Base-by-base conservation (phyloP, 164 flowering plant genomes). In the Cinnamomum chago region DNA sequence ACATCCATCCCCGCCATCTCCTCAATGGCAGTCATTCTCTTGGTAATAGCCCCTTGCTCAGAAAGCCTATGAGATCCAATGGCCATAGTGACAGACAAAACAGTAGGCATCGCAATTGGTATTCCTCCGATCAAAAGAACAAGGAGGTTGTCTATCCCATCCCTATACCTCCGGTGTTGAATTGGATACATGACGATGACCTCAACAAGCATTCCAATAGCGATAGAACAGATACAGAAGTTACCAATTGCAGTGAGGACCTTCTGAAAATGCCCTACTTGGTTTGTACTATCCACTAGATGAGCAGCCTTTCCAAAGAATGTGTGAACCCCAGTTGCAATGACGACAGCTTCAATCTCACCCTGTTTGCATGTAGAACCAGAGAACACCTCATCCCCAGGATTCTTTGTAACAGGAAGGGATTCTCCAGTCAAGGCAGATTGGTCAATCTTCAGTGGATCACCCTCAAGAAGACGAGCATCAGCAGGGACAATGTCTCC, bases 1-100 rank as follows among this genome's bases (percentile, higher is more conserved):
- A 83, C 85, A 73, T 90, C 94, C 94, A 90, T 90, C 25, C 94
- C 94, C 11, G 94, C 94, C 92, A 90, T 86, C 82, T 90, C 94
- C 72, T 90, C 94, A 74, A 90, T 90, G 72, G 94, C 94, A 18
- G 94, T 90, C 94, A 90, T 90, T 83, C 94, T 86, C 80, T 90
- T 89, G 9, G 94, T 90, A 72, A 90, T 90, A 24, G 94, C 94
- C 64, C 94, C 94, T 73, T 90, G 94, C 75, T 87, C 81, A 50
- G 94, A 90, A 17, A 90, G 89, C 81, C 92, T 84, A 75, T 90
- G 94, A 15, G 94, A 90, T 51, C 94, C 94, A 80, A 90, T 90
- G 64, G 94, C 94, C 94, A 90, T 90, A 50, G 94, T 90, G 72
- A 90, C 94, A 11, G 94, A 90, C 75, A 90, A 82, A 65, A 90